These are phyloP conservation scores for Pyrenochaeta sp. DNA, from an alignment of 2,329 filamentous ascomycete genomes.

Conservation along the genomic window DNA sequence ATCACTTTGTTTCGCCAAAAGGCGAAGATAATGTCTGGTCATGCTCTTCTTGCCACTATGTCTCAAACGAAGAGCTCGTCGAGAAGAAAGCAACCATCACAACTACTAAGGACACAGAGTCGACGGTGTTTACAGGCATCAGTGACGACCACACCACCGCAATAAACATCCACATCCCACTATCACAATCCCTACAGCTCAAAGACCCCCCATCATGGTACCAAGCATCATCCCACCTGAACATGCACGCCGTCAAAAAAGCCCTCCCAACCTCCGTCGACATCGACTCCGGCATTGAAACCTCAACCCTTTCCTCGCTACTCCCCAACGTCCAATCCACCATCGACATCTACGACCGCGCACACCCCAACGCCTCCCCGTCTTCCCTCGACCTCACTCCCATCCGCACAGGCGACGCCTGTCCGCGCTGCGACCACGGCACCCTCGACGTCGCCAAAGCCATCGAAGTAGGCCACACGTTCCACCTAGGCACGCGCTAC, in stretches of 20 bases:
- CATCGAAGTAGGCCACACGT: constrained; percentile 93
- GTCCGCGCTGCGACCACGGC: constrained; percentile 72
- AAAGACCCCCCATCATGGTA: constrained; percentile 17
- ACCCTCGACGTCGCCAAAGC: constrained; percentile 72
- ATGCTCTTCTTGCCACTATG: constrained; percentile 76
- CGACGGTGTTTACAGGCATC: constrained; percentile 67
- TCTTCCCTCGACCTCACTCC: constrained; percentile 65
- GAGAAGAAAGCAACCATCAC: constrained; percentile 40
- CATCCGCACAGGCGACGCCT: constrained; percentile 72
- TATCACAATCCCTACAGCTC: constrained; percentile 4
- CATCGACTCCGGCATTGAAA: constrained; percentile 74
- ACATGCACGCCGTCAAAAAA: constrained; percentile 71
- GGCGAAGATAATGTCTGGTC: constrained; percentile 87
- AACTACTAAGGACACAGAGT: constrained; percentile 20
- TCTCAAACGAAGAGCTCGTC: constrained; percentile 89
- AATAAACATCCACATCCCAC: constrained; percentile 62
- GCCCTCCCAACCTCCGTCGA: constrained; percentile 61
- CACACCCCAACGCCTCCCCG: constrained; percentile 8
- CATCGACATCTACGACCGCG: constrained; percentile 29
- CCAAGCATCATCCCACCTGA: constrained; percentile 52
- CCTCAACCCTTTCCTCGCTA: constrained; percentile 25
- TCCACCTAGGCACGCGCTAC: constrained; percentile 90
- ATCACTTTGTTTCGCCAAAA: constrained; percentile 79
- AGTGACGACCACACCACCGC: constrained; percentile 72
- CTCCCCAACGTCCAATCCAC: constrained; percentile 24